phyloP scores from a whole-genome alignment of 225 moss, liverwort and hornwort genomes.

The Sphagnum tenellum region DNA sequence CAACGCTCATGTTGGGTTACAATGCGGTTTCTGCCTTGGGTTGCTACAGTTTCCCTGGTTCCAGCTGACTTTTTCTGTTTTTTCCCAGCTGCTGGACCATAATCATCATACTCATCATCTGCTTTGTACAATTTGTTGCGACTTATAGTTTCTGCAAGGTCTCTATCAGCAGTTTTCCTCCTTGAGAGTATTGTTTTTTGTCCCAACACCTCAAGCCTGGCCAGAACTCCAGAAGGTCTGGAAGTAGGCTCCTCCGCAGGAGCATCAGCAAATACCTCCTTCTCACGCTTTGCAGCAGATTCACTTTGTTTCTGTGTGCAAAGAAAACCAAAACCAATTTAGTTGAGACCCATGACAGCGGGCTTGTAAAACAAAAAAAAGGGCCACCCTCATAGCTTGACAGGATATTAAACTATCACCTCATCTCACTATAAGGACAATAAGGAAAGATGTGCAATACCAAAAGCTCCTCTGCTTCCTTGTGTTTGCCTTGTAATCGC shows the following conservation, averaged over 20 bases:
- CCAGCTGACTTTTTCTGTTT: constrained; percentile 31
- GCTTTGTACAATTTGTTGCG: constrained; percentile 69
- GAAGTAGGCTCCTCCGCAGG: constrained; percentile 9
- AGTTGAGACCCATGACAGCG: not conserved
- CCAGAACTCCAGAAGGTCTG: constrained; percentile 30
- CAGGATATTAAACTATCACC: too few species aligned
- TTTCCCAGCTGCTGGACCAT: constrained; percentile 44
- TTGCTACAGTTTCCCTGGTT: constrained; percentile 26
- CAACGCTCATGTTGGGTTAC: constrained; percentile 70
- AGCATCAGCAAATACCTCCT: constrained; percentile 19
- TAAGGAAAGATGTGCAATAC: constrained; percentile 14
- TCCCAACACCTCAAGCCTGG: constrained; percentile 46
- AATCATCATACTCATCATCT: constrained; percentile 65
- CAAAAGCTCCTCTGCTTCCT: constrained; percentile 84
- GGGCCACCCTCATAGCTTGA: not conserved
- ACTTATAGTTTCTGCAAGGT: constrained; percentile 69
- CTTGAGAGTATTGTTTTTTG: constrained; percentile 42
- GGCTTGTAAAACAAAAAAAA: not conserved
- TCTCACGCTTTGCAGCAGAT: constrained; percentile 17
- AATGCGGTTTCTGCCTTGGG: constrained; percentile 39
- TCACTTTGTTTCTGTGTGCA: constrained; percentile 31
- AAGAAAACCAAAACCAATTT: not conserved
- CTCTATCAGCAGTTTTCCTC: constrained; percentile 58
- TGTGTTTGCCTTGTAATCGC: constrained; percentile 66
- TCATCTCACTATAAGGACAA: too few species aligned